Conservation (phyloP, 176 grass and related monocot species). For the Avena insularis region DNA sequence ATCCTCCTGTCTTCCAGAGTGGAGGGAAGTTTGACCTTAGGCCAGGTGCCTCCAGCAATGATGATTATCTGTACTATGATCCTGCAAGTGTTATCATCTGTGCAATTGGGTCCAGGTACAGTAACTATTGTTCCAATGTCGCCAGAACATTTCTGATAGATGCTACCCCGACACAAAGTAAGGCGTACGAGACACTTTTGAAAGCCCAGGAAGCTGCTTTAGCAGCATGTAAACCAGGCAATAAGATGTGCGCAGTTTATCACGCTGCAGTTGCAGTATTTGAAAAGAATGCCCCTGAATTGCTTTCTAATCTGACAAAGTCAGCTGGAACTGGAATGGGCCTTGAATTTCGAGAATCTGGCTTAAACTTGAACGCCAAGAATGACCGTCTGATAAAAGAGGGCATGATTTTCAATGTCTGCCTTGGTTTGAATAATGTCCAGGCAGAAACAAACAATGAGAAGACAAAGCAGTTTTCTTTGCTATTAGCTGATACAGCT, state of each 20-base stretch:
- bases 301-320: constrained; percentile 74
- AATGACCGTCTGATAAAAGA: constrained; percentile 63
- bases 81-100: constrained; percentile 90
- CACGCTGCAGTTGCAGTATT: constrained; percentile 64
- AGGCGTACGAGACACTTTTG: constrained; percentile 79
- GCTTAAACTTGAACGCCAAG: constrained; percentile 76
- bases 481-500: constrained; percentile 86
- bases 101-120: constrained; percentile 82
- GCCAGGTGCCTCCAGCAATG: constrained; percentile 85
- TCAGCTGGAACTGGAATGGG: constrained; percentile 92
- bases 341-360: constrained; percentile 90
- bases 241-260: constrained; percentile 67
- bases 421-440: constrained; percentile 90
- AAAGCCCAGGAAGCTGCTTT: constrained; percentile 88
- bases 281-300: constrained; percentile 76
- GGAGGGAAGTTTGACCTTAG: constrained; percentile 92
- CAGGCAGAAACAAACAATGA: constrained; percentile 72
- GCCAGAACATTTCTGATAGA: constrained; percentile 92
- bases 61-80: constrained; percentile 86
- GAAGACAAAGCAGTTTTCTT: constrained; percentile 81
- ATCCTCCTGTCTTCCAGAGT: constrained; percentile 92
- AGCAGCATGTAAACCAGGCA: constrained; percentile 68
- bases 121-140: constrained; percentile 96
- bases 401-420: constrained; percentile 92
- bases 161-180: constrained; percentile 64